phyloP scores from a whole-genome alignment of 306 rosid genomes.

The Cicer cuneatum region DNA sequence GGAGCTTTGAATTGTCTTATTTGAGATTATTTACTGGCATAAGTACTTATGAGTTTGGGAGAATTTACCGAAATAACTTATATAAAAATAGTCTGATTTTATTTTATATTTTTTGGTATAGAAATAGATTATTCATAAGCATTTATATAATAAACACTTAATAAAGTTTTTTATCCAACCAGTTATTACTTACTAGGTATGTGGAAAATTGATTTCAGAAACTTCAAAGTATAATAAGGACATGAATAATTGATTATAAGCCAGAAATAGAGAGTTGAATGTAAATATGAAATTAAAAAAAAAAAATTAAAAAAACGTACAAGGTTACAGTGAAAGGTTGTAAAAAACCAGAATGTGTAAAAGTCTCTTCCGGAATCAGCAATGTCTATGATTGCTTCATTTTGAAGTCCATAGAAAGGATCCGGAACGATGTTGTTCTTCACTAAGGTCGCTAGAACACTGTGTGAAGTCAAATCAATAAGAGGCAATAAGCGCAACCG shows the following conservation, averaged over 20 bases:
- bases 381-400: slow-evolving; percentile 75
- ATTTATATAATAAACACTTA: too few relatives aligned
- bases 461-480: slow-evolving; percentile 54
- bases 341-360: slow-evolving; percentile 95
- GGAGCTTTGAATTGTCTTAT: too few relatives aligned
- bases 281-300: not conserved
- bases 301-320: slow-evolving; percentile 47
- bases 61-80: too few relatives aligned
- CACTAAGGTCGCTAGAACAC: slow-evolving; percentile 85
- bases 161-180: too few relatives aligned
- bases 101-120: too few relatives aligned
- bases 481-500: not conserved
- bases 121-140: too few relatives aligned
- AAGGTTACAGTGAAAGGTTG: slow-evolving; percentile 70
- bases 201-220: slow-evolving; percentile 29
- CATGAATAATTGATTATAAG: not conserved
- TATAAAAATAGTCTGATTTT: too few relatives aligned
- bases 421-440: slow-evolving; percentile 84
- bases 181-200: not conserved
- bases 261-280: slow-evolving; percentile 3
- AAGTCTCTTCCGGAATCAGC: slow-evolving; percentile 91
- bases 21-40: too few relatives aligned
- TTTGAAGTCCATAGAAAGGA: slow-evolving; percentile 84
- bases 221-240: not conserved
- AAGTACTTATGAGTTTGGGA: too few relatives aligned